Conservation (phyloP, 352 stramenopile genomes). For the Pythium folliculosum region DNA sequence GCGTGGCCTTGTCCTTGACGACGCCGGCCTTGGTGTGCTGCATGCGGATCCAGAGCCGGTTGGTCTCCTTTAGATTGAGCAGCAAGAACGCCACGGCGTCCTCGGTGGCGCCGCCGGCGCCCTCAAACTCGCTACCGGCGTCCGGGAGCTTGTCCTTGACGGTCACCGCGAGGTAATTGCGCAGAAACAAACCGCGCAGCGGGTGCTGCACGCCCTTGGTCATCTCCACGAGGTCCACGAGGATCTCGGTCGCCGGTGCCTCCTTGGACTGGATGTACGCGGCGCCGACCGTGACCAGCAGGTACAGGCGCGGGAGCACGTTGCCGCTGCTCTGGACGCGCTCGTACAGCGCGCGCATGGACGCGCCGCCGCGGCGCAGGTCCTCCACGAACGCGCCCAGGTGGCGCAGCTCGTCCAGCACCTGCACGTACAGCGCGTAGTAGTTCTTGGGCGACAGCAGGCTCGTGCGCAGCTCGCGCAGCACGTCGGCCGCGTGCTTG, state of each 20-base stretch:
- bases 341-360: conserved; percentile 95
- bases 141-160: conserved; percentile 96
- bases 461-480: conserved; percentile 85
- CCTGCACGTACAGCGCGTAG: conserved; percentile 96
- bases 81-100: conserved; percentile 97
- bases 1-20: conserved; percentile 77
- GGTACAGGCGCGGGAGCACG: conserved; percentile 95
- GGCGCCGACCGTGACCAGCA: conserved; percentile 96
- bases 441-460: conserved; percentile 98
- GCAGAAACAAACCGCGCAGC: conserved; percentile 97
- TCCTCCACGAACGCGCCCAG: conserved; percentile 95
- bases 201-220: conserved; percentile 99
- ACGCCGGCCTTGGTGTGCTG: conserved; percentile 82
- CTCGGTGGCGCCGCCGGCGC: conserved; percentile 59
- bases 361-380: conserved; percentile 73
- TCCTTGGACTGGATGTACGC: conserved; percentile 93
- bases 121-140: conserved; percentile 65
- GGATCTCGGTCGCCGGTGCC: conserved; percentile 85
- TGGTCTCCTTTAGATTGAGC: conserved; percentile 97
- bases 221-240: conserved; percentile 98
- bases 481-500: conserved; percentile 78
- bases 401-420: conserved; percentile 93
- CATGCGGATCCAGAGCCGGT: conserved; percentile 99
- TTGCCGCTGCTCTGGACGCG: conserved; percentile 94
- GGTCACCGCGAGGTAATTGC: conserved; percentile 94